Evolutionary conservation across 768 basidiomycete species (phyloP), one percentile per base, ranked within the genome.

Genomic region (Pholiota conissans): DNA sequence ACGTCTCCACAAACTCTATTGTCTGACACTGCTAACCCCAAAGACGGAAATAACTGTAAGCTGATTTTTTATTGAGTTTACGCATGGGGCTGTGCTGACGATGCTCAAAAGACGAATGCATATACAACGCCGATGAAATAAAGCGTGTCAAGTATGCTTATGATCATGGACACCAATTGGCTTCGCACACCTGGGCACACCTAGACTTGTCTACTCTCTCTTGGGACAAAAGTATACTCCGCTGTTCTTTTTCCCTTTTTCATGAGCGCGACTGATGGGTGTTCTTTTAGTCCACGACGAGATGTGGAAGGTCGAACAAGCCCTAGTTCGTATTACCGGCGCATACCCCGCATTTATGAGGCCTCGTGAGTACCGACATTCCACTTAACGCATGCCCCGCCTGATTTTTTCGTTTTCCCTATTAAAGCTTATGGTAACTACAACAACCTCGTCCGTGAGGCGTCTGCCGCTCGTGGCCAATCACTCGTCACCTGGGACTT

Each of bases 111-210:
- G 74, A 55, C n/a, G 66, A 59, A 14, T 79, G 77, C 61, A 79
- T 79, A 51, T 79, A 79, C 63, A 57, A 64, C 60, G 16, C 55
- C 7, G 68, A 62, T 29, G 51, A 59, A 20, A 61, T 62, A 9
- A 49, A 61, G 30, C 64, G 68, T 18, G 67, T 79, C 61, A 73
- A 73, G 49, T 72, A 73, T 57, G 76, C 71, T 7, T 75, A 73
- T 47, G 60, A 65, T 48, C 65, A 70, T 18, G 78, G 77, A 10
- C 79, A 81, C 59, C 75, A 76, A 61, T 54, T 81, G 50, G 78
- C 69, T 4, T 79, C 78, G 30, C 79, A 81, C 56, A 79, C 79
- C 3, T 81, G 79, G 79, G 64, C 62, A 7, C 78, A 80, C 58
- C 64, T 66, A 13, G 63, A 76, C 39, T 65, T 80, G 3, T 61